Conservation (phyloP, 1,284 basidiomycete genomes). For the Ustilago lituana region DNA sequence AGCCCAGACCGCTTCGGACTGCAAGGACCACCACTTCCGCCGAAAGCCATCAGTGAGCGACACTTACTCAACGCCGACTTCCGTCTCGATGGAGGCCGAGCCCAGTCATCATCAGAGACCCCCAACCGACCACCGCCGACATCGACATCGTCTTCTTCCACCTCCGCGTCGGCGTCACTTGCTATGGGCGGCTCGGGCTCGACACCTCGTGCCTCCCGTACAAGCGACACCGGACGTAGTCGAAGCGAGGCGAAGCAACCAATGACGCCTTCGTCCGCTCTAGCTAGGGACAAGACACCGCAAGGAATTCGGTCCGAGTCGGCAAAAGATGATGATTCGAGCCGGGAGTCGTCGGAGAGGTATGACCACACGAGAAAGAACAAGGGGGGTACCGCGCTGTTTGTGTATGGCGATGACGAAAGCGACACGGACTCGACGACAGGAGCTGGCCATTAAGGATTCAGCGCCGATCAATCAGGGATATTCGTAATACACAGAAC, state of each 20-base stretch:
- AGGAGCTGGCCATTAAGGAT: constrained; percentile 25
- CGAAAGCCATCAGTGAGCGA: constrained; percentile 58
- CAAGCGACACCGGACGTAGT: constrained; percentile 15
- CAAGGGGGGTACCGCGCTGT: constrained; percentile 51
- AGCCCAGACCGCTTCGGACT: constrained; percentile 61
- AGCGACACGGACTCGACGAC: constrained; percentile 51
- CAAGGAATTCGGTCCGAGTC: constrained; percentile 15
- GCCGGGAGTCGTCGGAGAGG: constrained; percentile 1
- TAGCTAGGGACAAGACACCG: constrained; percentile 34
- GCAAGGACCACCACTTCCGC: constrained; percentile 59
- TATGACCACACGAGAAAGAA: constrained; percentile 14
- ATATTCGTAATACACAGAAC: background rate
- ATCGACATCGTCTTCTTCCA: background rate
- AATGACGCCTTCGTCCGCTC: constrained; percentile 39
- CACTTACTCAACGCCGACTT: constrained; percentile 62
- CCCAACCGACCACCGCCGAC: too few relatives aligned
- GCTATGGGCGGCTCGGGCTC: constrained; percentile 6
- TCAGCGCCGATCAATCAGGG: constrained; percentile 1
- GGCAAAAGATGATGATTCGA: background rate
- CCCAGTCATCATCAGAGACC: background rate
- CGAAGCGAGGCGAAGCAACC: constrained; percentile 23
- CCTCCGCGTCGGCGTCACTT: background rate
- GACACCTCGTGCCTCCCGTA: constrained; percentile 7
- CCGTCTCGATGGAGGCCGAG: constrained; percentile 45
- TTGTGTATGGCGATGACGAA: constrained; percentile 64